Evolutionary conservation across 2,329 filamentous ascomycete species (phyloP).

Genomic region (Cladophialophora exuberans): DNA sequence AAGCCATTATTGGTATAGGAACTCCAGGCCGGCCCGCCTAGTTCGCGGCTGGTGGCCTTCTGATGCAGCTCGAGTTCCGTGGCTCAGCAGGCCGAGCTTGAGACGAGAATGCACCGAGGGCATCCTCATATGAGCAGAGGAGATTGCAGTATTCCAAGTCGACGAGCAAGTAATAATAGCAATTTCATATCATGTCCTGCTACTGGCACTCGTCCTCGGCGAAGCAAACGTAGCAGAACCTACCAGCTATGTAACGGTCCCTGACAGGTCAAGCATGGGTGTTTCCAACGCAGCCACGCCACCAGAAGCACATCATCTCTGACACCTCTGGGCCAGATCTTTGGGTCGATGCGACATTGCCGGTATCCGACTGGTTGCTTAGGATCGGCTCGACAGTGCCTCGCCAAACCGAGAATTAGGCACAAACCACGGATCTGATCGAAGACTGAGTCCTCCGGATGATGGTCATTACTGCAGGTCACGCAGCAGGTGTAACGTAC

Average conservation of each 20-base stretch:
- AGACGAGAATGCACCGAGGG: not conserved
- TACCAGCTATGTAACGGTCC: not conserved
- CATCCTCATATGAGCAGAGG: no score
- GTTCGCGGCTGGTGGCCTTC: not conserved
- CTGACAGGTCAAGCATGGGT: slow-evolving; percentile 23
- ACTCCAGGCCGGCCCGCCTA: not conserved
- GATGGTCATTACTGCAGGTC: not conserved
- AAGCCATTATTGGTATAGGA: slow-evolving; percentile 16
- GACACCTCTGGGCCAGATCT: slow-evolving; percentile 26
- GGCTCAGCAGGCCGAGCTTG: not conserved
- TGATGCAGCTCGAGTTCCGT: slow-evolving; percentile 4
- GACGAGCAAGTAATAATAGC: no score
- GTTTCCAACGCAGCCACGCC: slow-evolving; percentile 13
- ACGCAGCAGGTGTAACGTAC: no score
- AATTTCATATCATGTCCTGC: no score
- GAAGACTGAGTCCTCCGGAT: not conserved
- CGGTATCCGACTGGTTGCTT: slow-evolving; percentile 25
- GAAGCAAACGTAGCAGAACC: slow-evolving; percentile 5
- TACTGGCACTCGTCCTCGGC: not conserved
- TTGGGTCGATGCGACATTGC: slow-evolving; percentile 23
- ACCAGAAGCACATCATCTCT: slow-evolving; percentile 11
- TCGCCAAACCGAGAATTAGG: no score
- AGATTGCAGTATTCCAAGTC: no score
- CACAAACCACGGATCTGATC: not conserved
- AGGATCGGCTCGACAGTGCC: slow-evolving; percentile 19